Base-by-base conservation (phyloP, 441 rosid genomes). In the Populus hybrid region DNA sequence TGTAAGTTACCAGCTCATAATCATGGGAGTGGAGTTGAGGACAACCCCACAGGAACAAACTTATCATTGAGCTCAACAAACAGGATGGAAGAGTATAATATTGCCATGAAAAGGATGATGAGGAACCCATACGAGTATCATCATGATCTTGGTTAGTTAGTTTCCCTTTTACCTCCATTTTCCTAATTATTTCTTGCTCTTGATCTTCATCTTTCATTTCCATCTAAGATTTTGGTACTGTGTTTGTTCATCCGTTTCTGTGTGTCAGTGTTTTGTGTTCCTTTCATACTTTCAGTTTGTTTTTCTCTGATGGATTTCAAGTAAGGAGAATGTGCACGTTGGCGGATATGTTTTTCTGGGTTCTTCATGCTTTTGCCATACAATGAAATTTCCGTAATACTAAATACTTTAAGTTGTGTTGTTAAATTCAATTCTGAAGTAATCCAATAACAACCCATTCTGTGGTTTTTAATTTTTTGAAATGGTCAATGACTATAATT, bases 41-140 rank as follows among this genome's bases (percentile, higher is more conserved):
- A 81, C 65, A 79, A 81, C 32, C 83, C 87, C 75, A 71, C 74
- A 12, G 28, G 65, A 21, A 79, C 75, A 73, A 77, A 82, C 12
- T 75, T 79, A 20, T 83, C 88, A 8, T 80, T 82, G 24, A 85
- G 85, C 67, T 83, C 88, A 74, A 86, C 72, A 78, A 85, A 82
- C 84, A 88, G 77, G 80, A 80, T 87, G 90, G 97, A 93, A 36
- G 92, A 90, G 34, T 94, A 93, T 76, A 93, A 94, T 80, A 85
- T 76, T 53, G 91, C 94, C 81, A 95, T 93, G 98, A 93, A 92
- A 89, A 87, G 85, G 80, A 83, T 92, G 93, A 95, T 89, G 99
- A 91, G 97, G 75, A 92, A 84, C 86, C 98, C 97, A 1, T 95
- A 90, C 72, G 98, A 95, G 79, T 95, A 95, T 85, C 97, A 92